phyloP scores from a whole-genome alignment of 1,284 basidiomycete species.

The Uromyces viciae-fabae region DNA sequence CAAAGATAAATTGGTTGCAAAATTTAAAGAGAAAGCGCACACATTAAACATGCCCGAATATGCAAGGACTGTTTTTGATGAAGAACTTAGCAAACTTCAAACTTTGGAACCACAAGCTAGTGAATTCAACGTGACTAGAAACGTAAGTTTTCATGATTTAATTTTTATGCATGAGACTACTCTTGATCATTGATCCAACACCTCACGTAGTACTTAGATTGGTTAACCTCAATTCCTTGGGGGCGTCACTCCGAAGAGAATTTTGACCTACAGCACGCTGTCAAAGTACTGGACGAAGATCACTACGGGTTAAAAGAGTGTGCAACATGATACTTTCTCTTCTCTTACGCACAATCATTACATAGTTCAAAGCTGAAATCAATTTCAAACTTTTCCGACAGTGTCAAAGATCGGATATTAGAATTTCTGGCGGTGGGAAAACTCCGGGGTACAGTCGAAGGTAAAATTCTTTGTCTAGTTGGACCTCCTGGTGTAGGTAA shows the following conservation, averaged over 20 bases:
- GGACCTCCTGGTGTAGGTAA: conserved; percentile 97
- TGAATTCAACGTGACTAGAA: conserved; percentile 82
- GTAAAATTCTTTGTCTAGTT: conserved; percentile 94
- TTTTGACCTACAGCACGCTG: conserved; percentile 80
- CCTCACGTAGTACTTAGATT: conserved; percentile 68
- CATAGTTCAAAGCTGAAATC: conserved; percentile 4
- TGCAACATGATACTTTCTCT: neutral
- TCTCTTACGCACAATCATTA: too few relatives aligned
- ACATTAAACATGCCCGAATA: conserved; percentile 85
- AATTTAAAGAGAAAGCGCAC: conserved; percentile 86
- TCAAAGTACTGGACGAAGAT: conserved; percentile 83
- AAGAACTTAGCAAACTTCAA: conserved; percentile 87
- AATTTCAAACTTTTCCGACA: neutral
- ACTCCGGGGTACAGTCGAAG: conserved; percentile 85
- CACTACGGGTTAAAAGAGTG: conserved; percentile 87
- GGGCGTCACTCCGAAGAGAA: conserved; percentile 91
- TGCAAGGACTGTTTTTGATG: conserved; percentile 91
- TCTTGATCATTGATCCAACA: neutral
- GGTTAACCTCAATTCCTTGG: conserved; percentile 86
- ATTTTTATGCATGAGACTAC: neutral
- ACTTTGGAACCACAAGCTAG: conserved; percentile 82
- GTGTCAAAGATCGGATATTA: conserved; percentile 89
- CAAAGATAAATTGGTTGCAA: conserved; percentile 94
- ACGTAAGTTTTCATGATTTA: conserved; percentile 54
- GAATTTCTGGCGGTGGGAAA: conserved; percentile 98